Percentiles rank a stretch among this genome's conserved stretches.
phyloP scores from a whole-genome alignment of 1,284 basidiomycete genomes.

The Waitea zeae region DNA sequence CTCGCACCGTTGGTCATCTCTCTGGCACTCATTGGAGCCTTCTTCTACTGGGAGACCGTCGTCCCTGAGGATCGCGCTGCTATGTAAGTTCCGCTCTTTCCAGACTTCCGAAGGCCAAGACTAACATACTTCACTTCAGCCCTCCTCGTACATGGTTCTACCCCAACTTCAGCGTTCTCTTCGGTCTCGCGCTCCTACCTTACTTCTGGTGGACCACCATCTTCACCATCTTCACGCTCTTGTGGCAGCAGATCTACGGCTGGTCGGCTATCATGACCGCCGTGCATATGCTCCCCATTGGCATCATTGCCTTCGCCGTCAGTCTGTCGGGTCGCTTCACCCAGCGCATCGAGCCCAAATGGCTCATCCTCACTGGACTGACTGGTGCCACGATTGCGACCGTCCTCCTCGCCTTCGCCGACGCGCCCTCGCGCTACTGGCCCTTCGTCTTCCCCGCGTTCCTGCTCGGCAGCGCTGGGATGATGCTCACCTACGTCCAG shows the following conservation, averaged over 20 bases:
- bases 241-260: conserved; percentile 21
- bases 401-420: conserved; percentile 21
- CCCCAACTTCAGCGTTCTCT: conserved; percentile 22
- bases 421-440: conserved; percentile 25
- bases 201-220: conserved; percentile 25
- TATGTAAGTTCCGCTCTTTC: conserved; percentile 15
- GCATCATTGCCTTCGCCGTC: conserved; percentile 18
- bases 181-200: conserved; percentile 19
- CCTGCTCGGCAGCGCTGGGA: conserved; percentile 23
- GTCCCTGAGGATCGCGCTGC: conserved; percentile 21
- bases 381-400: conserved; percentile 20
- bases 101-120: not conserved
- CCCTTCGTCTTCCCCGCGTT: conserved; percentile 29
- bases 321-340: conserved; percentile 22
- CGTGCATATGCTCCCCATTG: conserved; percentile 24
- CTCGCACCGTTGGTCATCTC: conserved; percentile 25
- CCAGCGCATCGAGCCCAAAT: conserved; percentile 21
- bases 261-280: conserved; percentile 21
- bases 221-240: conserved; percentile 18
- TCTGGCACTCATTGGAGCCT: conserved; percentile 17
- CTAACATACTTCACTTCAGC: conserved; percentile 7
- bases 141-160: conserved; percentile 24
- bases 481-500: conserved; percentile 16
- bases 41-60: conserved; percentile 24
- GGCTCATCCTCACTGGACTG: conserved; percentile 24